phyloP scores from a whole-genome alignment of 2,329 filamentous ascomycete species.

The Aphanocladium album region DNA sequence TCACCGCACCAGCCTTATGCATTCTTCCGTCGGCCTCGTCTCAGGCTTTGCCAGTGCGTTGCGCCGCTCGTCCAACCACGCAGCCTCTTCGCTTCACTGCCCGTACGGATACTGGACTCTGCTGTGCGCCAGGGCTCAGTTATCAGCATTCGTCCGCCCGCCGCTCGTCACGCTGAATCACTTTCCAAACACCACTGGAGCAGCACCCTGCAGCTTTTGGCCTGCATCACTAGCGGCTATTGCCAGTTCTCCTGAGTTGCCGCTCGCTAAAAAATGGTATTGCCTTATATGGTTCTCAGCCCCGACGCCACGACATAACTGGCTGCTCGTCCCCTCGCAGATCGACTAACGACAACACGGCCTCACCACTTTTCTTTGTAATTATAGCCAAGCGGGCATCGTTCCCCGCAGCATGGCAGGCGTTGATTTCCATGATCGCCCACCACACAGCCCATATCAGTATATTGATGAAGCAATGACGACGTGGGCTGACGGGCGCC shows the following conservation, averaged over 20 bases:
- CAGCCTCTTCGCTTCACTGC: neutral
- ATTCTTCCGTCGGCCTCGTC: neutral
- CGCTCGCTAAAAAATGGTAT: neutral
- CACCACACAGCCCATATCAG: neutral
- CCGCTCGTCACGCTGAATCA: neutral
- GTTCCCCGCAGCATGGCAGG: neutral
- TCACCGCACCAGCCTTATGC: conserved; percentile 3
- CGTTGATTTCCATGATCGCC: neutral
- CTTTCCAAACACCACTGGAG: neutral
- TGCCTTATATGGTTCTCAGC: neutral
- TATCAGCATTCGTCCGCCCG: neutral
- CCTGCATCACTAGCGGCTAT: neutral
- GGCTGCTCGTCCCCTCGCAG: neutral
- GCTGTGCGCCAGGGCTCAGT: conserved; percentile 2
- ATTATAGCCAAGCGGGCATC: neutral
- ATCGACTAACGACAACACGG: neutral
- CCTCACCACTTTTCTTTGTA: neutral
- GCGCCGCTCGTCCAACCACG: neutral
- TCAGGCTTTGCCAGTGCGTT: neutral
- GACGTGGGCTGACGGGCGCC: neutral
- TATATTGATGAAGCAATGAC: neutral
- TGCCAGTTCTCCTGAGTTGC: neutral
- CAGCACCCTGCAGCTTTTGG: neutral
- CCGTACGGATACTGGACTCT: too few relatives aligned
- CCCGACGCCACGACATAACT: neutral